These are phyloP conservation scores for Ogataea methanolica DNA, from an alignment of 805 yeast genomes.

Conservation along the genomic window DNA sequence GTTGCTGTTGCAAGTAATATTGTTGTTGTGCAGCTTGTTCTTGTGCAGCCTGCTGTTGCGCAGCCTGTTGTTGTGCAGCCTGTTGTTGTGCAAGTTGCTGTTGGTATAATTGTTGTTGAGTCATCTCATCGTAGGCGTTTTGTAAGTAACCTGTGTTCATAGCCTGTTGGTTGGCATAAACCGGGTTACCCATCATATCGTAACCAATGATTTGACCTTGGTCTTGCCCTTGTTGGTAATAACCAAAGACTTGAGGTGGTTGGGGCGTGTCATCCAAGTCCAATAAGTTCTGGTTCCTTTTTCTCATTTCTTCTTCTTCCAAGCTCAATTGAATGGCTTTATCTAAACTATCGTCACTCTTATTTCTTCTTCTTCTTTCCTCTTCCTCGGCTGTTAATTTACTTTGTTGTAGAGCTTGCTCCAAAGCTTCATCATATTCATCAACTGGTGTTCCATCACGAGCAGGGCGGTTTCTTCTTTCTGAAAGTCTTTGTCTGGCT, in stretches of 20 bases:
- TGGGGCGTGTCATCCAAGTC: conserved; percentile 45
- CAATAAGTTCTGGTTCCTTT: conserved; percentile 44
- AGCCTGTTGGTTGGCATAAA: conserved; percentile 44
- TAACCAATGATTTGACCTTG: conserved; percentile 33
- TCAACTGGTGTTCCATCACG: conserved; percentile 27
- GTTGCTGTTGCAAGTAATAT: conserved; percentile 12
- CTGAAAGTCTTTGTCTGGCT: conserved; percentile 25
- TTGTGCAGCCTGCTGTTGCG: conserved; percentile 10
- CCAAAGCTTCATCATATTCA: conserved; percentile 70
- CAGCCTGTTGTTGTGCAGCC: conserved; percentile 9
- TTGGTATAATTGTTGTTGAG: conserved; percentile 23
- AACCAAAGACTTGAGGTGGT: conserved; percentile 27
- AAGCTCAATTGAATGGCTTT: conserved; percentile 66
- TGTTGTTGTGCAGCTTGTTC: conserved; percentile 11
- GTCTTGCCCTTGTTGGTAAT: conserved; percentile 21
- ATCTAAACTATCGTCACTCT: conserved; percentile 56
- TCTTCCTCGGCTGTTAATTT: conserved; percentile 82
- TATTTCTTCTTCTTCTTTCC: conserved; percentile 50
- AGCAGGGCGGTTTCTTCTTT: conserved; percentile 31
- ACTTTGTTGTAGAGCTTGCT: conserved; percentile 76
- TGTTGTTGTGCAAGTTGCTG: conserved; percentile 18
- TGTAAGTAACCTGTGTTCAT: conserved; percentile 53
- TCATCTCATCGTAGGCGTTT: conserved; percentile 34
- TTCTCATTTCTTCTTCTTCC: conserved; percentile 72
- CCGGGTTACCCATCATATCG: conserved; percentile 68